These are phyloP conservation scores for Yarrowia sp. DNA, from an alignment of 805 yeast species.

Conservation along the genomic window DNA sequence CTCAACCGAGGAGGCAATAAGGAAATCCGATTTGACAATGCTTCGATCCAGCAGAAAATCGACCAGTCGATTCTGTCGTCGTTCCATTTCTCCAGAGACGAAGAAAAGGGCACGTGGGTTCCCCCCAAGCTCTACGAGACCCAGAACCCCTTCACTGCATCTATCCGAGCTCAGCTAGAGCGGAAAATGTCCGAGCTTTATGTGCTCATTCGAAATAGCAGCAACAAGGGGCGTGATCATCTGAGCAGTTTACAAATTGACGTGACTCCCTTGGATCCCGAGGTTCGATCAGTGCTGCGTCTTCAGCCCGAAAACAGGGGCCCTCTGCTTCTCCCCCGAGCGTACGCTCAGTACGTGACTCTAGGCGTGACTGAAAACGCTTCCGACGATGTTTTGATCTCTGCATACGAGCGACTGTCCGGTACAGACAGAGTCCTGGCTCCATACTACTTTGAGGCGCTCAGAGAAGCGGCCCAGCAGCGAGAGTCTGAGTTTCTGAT, in stretches of 20 bases:
- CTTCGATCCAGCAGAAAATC: constrained; percentile 53
- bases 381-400: constrained; percentile 46
- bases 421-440: constrained; percentile 44
- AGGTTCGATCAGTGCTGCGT: neutral
- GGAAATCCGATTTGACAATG: constrained; percentile 52
- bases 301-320: neutral
- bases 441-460: constrained; percentile 58
- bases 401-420: constrained; percentile 45
- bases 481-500: constrained; percentile 48
- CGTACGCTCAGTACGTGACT: constrained; percentile 41
- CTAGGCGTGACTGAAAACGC: constrained; percentile 51
- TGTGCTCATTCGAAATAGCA: neutral
- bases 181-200: constrained; percentile 28
- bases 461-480: constrained; percentile 49
- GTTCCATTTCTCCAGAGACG: constrained; percentile 31
- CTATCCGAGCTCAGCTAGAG: constrained; percentile 25
- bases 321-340: neutral
- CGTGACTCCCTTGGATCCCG: constrained; percentile 15
- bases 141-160: constrained; percentile 27
- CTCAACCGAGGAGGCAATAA: constrained; percentile 49
- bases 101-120: constrained; percentile 25
- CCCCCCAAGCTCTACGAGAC: constrained; percentile 32
- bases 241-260: constrained; percentile 3
- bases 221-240: neutral
- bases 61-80: constrained; percentile 50